These are phyloP conservation scores for Vanrija sp. DNA, from an alignment of 1,284 basidiomycete species.

Conservation along the genomic window DNA sequence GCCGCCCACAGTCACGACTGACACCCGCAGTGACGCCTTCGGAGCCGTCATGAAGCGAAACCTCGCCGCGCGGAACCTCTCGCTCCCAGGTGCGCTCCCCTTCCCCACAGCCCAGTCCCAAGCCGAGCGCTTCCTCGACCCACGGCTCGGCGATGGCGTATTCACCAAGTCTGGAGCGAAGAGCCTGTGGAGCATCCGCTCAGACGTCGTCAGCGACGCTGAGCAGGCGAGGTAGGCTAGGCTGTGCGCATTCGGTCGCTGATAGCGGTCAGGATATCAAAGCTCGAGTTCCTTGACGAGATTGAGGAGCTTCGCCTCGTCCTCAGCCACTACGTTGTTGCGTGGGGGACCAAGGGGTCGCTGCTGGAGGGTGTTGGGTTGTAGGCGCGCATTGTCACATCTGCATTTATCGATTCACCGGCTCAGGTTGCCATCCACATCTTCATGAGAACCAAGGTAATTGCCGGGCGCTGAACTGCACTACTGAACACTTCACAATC, in stretches of 20 bases:
- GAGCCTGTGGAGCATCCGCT: conserved; percentile 65
- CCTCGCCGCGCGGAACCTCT: conserved; percentile 69
- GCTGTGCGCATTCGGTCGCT: not conserved
- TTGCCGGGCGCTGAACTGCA: too few relatives aligned
- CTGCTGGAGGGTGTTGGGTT: conserved; percentile 6
- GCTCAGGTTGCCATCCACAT: too few relatives aligned
- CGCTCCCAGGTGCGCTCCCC: conserved; percentile 64
- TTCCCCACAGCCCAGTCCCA: conserved; percentile 61
- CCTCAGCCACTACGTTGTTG: conserved; percentile 78
- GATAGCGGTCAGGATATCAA: conserved; percentile 58
- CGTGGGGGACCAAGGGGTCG: conserved; percentile 58
- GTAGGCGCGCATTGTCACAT: not conserved
- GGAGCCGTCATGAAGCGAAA: conserved; percentile 84
- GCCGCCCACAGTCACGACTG: not conserved
- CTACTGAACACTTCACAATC: too few relatives aligned
- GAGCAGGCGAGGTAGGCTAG: conserved; percentile 62
- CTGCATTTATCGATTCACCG: too few relatives aligned
- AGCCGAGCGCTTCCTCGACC: conserved; percentile 57
- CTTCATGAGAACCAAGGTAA: too few relatives aligned
- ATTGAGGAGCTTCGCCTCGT: conserved; percentile 87
- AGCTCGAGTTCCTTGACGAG: conserved; percentile 81
- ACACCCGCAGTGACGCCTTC: conserved; percentile 60
- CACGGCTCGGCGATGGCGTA: conserved; percentile 29
- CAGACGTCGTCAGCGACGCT: conserved; percentile 53
- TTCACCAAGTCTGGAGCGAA: conserved; percentile 59